These are phyloP conservation scores for Citrus cavaleriei DNA, from an alignment of 345 rosid species.

Conservation along the genomic window DNA sequence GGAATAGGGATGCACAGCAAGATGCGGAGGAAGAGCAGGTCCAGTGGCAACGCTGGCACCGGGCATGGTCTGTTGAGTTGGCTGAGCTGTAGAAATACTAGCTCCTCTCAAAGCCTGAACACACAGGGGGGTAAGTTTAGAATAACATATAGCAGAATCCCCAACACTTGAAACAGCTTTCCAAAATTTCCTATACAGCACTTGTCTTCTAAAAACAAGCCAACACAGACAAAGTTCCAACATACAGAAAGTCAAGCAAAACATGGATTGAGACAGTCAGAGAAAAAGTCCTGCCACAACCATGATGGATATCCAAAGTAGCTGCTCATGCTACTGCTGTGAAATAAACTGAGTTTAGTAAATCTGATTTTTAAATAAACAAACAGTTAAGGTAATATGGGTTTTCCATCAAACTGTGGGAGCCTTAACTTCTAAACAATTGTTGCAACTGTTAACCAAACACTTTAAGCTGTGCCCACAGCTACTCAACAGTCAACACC, in stretches of 20 bases:
- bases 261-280: background rate
- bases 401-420: too few species aligned
- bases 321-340: background rate
- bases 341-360: too few species aligned
- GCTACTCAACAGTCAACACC: too few species aligned
- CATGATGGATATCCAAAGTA: background rate
- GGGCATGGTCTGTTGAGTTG: conserved; percentile 53
- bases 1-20: conserved; percentile 85
- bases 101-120: conserved; percentile 63
- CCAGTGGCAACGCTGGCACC: conserved; percentile 67
- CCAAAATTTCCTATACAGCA: background rate
- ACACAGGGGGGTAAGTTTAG: conserved; percentile 8
- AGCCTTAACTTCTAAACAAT: too few species aligned
- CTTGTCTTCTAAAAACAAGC: background rate
- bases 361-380: too few species aligned
- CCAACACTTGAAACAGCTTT: background rate
- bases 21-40: conserved; percentile 79
- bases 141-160: background rate
- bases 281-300: background rate
- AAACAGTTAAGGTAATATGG: too few species aligned
- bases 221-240: background rate
- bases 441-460: too few species aligned
- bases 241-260: background rate
- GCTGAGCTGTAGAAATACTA: conserved; percentile 67
- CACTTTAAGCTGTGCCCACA: too few species aligned